phyloP scores from a whole-genome alignment of 257 asterid genomes.

The Leonotis leonurus region DNA sequence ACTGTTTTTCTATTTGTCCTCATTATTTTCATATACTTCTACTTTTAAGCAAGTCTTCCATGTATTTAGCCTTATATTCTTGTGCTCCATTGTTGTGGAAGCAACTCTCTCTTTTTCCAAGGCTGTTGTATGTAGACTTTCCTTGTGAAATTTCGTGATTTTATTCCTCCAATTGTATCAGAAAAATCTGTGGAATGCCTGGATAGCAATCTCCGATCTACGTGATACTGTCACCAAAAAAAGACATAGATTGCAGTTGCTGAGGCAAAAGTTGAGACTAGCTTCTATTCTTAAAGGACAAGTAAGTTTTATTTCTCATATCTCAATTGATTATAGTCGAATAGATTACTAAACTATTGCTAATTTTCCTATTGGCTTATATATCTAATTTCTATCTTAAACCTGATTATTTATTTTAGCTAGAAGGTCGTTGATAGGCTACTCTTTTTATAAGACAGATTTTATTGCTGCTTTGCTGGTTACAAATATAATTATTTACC shows the following conservation, averaged over 20 bases:
- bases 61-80: too few relatives aligned
- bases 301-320: constrained; percentile 40
- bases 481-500: too few relatives aligned
- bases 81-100: too few relatives aligned
- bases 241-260: constrained; percentile 90
- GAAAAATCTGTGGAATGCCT: constrained; percentile 92
- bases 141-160: neutral
- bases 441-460: too few relatives aligned
- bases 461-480: too few relatives aligned
- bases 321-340: neutral
- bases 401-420: too few relatives aligned
- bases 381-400: too few relatives aligned
- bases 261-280: constrained; percentile 85
- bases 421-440: too few relatives aligned
- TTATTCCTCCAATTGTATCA: constrained; percentile 23
- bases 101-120: neutral
- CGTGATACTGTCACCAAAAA: constrained; percentile 89
- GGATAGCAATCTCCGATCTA: constrained; percentile 87
- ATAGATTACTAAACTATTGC: neutral
- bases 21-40: too few relatives aligned
- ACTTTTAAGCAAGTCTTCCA: too few relatives aligned
- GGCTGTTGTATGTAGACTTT: neutral
- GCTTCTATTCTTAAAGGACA: constrained; percentile 89
- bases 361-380: too few relatives aligned
- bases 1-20: too few relatives aligned